Percentiles rank a stretch among this genome's conserved stretches.
phyloP scores from a whole-genome alignment of 306 rosid species.

The Begonia fuchsioides region DNA sequence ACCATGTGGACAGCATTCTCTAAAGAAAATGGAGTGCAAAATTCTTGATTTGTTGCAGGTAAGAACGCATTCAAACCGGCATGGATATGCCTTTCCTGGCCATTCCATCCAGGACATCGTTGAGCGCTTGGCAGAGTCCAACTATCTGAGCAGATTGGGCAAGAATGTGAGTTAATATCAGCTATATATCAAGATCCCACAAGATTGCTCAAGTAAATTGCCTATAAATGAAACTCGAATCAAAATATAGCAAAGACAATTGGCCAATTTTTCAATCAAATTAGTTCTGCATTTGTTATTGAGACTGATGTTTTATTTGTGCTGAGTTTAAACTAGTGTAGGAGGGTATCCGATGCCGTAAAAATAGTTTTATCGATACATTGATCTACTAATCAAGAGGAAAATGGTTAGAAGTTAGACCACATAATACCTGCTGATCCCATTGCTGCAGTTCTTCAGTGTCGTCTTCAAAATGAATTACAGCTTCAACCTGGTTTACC shows the following conservation, averaged over 20 bases:
- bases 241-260: too few relatives aligned
- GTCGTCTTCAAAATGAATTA: constrained; percentile 93
- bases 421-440: constrained; percentile 80
- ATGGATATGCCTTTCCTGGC: constrained; percentile 86
- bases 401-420: constrained; percentile 2
- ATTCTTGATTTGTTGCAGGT: background rate
- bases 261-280: too few relatives aligned
- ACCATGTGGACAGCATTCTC: too few relatives aligned
- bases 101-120: constrained; percentile 93
- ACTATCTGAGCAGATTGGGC: constrained; percentile 48
- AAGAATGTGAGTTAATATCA: background rate
- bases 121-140: constrained; percentile 89
- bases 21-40: too few relatives aligned
- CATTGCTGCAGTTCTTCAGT: constrained; percentile 91
- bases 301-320: too few relatives aligned
- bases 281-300: too few relatives aligned
- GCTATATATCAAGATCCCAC: too few relatives aligned
- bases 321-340: too few relatives aligned
- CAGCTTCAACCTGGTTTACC: constrained; percentile 70
- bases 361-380: background rate
- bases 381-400: background rate
- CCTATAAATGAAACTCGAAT: too few relatives aligned
- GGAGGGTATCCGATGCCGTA: too few relatives aligned
- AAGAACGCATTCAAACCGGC: constrained; percentile 42
- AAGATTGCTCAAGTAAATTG: too few relatives aligned